phyloP scores from a whole-genome alignment of 148 eudicot genomes.

The Fagopyrum tataricum region DNA sequence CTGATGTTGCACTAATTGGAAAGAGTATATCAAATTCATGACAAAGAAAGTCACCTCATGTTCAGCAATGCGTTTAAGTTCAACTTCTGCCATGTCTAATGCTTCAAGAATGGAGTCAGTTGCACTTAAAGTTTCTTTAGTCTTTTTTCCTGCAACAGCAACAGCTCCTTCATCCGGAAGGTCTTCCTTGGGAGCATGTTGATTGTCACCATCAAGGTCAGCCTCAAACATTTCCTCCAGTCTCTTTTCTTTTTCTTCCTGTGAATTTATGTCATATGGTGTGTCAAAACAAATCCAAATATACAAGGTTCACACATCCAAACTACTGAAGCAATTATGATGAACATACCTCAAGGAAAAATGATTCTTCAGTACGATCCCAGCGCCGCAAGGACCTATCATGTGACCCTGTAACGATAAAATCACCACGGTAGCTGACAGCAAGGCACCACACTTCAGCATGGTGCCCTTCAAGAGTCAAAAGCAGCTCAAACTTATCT shows the following conservation, averaged over 20 bases:
- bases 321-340: background rate
- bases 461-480: slow-evolving; percentile 94
- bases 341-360: slow-evolving; percentile 72
- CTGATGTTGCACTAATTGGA: background rate
- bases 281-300: slow-evolving; percentile 5
- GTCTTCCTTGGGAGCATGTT: slow-evolving; percentile 66
- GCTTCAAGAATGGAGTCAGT: slow-evolving; percentile 89
- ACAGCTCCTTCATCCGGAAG: slow-evolving; percentile 94
- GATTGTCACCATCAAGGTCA: slow-evolving; percentile 68
- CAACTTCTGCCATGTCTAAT: slow-evolving; percentile 82
- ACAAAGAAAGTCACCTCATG: slow-evolving; percentile 50
- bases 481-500: slow-evolving; percentile 93
- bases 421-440: slow-evolving; percentile 92
- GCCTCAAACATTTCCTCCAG: slow-evolving; percentile 89
- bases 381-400: slow-evolving; percentile 91
- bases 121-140: slow-evolving; percentile 73
- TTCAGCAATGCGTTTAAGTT: slow-evolving; percentile 66
- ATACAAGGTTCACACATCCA: background rate
- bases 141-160: slow-evolving; percentile 86
- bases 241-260: slow-evolving; percentile 98
- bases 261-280: slow-evolving; percentile 23
- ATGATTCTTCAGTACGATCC: slow-evolving; percentile 98
- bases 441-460: slow-evolving; percentile 90
- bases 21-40: background rate
- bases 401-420: slow-evolving; percentile 92